Evolutionary conservation across 139 green algal genomes (phyloP), one percentile per base, ranked within the genome.

Genomic region (Micromonas pusilla): DNA sequence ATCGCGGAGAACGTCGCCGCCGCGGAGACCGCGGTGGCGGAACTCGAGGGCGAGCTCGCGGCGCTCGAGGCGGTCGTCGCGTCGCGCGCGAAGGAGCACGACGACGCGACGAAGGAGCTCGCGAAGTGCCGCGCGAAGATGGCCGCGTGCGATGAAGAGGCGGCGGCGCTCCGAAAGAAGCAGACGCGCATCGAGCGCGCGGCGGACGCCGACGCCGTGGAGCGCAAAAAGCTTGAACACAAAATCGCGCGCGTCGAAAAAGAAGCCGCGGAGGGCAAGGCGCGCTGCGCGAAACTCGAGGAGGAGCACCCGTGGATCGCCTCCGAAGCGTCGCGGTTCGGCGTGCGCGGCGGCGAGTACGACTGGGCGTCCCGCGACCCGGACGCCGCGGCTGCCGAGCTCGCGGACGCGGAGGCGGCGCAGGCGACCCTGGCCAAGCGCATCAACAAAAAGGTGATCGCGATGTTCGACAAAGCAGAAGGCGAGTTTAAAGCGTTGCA

Each of bases 401-500:
- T 82, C 30, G 74, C 37, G 45, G 76, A 57, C 25, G 73, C 76
- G 0, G 66, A 86, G 67, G 54, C 76, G n/a, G 75, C 64, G 4
- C 39, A 84, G 88, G 70, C 72, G 72, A 83, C 78, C 52, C 54
- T 86, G 16, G 63, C 70, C 21, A 88, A 88, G 71, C 68, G 66
- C 16, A 82, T 96, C 25, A 96, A 96, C 88, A 90, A 90, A 53
- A 90, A 90, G 72, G 89, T 94, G 36, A 88, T 96, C 76, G 81
- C 83, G 34, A 94, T 96, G 90, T 95, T 97, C 82, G 90, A 98
- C 75, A 91, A 92, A 80, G 89, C 90, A 6, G 90, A 98, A 84
- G 34, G 73, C 16, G 93, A 98, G 88, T 96, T 93, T 81, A 57
- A 76, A 23, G 81, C 90, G 74, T 89, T 98, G 53, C 79, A 83